phyloP scores from a whole-genome alignment of 179 eudicot genomes.

The Silene noctiflora region DNA sequence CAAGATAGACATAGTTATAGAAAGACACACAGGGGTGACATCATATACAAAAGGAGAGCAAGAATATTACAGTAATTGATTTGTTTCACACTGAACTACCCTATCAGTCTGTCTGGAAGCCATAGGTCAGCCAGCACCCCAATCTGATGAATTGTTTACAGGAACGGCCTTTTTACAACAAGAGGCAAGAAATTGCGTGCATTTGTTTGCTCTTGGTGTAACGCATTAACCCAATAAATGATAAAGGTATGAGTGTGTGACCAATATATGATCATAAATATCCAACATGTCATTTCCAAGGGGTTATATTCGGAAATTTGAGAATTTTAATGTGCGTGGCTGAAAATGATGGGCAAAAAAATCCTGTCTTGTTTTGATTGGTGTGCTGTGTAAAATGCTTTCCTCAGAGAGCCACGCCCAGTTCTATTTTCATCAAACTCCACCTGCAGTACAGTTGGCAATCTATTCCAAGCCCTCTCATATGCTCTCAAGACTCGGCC shows the following conservation, averaged over 20 bases:
- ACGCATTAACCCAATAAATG: neutral
- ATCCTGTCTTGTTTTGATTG: neutral
- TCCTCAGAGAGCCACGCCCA: neutral
- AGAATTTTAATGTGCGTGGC: neutral
- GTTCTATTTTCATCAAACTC: neutral
- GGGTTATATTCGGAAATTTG: neutral
- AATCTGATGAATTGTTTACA: neutral
- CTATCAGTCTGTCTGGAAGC: neutral
- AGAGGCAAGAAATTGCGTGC: neutral
- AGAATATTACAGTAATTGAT: neutral
- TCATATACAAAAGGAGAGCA: neutral
- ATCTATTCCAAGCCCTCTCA: neutral
- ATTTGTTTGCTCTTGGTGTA: neutral
- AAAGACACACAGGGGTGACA: neutral
- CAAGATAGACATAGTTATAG: neutral
- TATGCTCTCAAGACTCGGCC: neutral
- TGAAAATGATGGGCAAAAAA: neutral
- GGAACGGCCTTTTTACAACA: neutral
- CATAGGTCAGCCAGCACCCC: conserved; percentile 7
- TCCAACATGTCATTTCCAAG: conserved; percentile 1
- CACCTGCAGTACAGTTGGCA: too few species aligned
- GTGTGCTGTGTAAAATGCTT: neutral
- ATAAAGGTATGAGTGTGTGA: neutral
- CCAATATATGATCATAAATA: conserved; percentile 1
- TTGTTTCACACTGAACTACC: neutral